Conservation (phyloP, 768 basidiomycete species). For the Gymnopilus dilepis region DNA sequence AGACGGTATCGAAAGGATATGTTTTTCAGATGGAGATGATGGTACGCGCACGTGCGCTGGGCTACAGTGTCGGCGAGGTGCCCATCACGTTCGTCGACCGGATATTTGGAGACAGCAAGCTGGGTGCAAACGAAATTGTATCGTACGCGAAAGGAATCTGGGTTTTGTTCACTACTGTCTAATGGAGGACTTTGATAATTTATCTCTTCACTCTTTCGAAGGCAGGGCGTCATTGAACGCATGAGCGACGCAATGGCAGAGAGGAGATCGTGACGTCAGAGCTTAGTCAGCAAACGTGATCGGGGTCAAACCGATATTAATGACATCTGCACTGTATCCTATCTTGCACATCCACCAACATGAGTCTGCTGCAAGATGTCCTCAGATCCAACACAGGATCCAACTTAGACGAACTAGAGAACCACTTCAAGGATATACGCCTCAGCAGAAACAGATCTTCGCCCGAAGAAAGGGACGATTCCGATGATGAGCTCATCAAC, state of each 20-base stretch:
- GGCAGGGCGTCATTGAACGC: not conserved
- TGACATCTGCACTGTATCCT: conserved; percentile 3
- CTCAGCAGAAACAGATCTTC: conserved; percentile 25
- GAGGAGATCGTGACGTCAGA: not conserved
- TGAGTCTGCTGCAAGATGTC: conserved; percentile 76
- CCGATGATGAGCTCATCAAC: conserved; percentile 73
- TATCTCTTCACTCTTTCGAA: conserved; percentile 11
- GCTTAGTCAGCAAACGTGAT: conserved; percentile 4
- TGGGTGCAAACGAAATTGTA: conserved; percentile 88
- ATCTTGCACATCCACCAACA: conserved; percentile 30
- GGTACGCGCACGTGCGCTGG: conserved; percentile 83
- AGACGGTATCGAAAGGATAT: conserved; percentile 87
- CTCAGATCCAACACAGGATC: conserved; percentile 61
- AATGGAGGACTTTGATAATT: conserved; percentile 24
- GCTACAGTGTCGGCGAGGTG: conserved; percentile 87
- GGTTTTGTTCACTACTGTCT: conserved; percentile 77
- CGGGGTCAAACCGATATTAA: not conserved
- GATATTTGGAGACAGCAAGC: conserved; percentile 92
- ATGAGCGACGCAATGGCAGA: not conserved
- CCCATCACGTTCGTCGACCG: conserved; percentile 96
- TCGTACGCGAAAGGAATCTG: conserved; percentile 88
- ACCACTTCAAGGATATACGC: conserved; percentile 37
- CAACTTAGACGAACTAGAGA: conserved; percentile 46
- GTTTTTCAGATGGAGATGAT: conserved; percentile 99
- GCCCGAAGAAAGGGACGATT: conserved; percentile 53